phyloP scores from a whole-genome alignment of 169 alveolate species.

The Theileria parva region DNA sequence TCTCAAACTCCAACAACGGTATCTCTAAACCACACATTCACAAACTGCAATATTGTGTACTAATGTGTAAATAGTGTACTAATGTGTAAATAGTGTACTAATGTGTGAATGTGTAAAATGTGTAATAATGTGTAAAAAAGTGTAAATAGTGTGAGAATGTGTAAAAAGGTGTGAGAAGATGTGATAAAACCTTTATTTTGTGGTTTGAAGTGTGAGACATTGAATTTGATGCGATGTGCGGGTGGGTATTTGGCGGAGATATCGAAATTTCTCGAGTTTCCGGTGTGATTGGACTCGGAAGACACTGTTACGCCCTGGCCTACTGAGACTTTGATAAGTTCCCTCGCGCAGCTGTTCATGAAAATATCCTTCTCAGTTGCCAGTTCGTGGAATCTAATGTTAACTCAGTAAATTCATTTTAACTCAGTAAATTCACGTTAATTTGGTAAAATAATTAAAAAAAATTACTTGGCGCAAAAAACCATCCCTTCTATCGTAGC shows the following conservation, averaged over 20 bases:
- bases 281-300: constrained; percentile 15
- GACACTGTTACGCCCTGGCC: constrained; percentile 63
- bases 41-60: too few relatives aligned
- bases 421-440: too few relatives aligned
- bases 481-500: constrained; percentile 55
- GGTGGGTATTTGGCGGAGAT: constrained; percentile 20
- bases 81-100: too few relatives aligned
- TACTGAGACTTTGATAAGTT: constrained; percentile 41
- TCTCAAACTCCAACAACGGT: constrained; percentile 47
- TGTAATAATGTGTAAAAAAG: too few relatives aligned
- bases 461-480: constrained; percentile 57
- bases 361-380: constrained; percentile 52
- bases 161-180: background rate
- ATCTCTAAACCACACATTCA: too few relatives aligned
- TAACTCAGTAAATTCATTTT: background rate
- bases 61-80: too few relatives aligned
- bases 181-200: constrained; percentile 56
- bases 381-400: constrained; percentile 44
- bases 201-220: constrained; percentile 58
- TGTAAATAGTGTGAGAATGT: too few relatives aligned
- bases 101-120: too few relatives aligned
- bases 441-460: too few relatives aligned
- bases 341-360: constrained; percentile 63
- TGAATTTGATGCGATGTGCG: constrained; percentile 54
- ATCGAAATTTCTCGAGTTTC: constrained; percentile 6